Evolutionary conservation across 345 rosid genomes (phyloP), one percentile per base, ranked within the genome.

Genomic region (Populus davidiana): DNA sequence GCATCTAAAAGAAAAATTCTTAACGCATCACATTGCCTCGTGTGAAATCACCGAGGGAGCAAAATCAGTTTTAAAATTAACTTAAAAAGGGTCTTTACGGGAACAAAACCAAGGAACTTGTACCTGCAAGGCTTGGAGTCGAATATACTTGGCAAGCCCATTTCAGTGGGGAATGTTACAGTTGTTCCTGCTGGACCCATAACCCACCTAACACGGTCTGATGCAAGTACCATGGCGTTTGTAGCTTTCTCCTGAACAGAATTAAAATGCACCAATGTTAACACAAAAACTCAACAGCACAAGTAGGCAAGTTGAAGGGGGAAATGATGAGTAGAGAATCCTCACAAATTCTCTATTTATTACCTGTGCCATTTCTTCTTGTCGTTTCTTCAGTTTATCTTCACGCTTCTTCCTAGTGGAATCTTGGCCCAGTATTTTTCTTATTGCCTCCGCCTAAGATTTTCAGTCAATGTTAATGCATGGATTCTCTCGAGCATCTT

Each of bases 111-210:
- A 8, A 8, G 27, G 62, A 54, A n/a, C 7, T 68, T n/a, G 16
- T 76, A 81, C 83, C 83, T 66, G 83, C 74, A 76, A n/a, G 83
- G 75, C 77, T 67, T 81, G 69, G 64, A 50, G 70, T 81, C 77
- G 56, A 81, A 81, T 54, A 81, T 71, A 50, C 69, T 76, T 16
- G 83, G 83, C 49, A 81, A 76, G 31, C 83, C 80, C 70, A 81
- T 41, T 39, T 81, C 83, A 5, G n/a, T 17, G n/a, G 83, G 83
- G 54, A 76, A 81, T 65, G 73, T 81, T 47, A 81, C 83, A 31
- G 67, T 62, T 81, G 83, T 76, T 71, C 83, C 80, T 41, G 83
- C 76, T 2, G 83, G 83, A 50, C 83, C 83, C 41, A 76, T 75
- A 16, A 81, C 70, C 80, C 83, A 81, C 77, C 83, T 76, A 11